Evolutionary conservation across 2,329 filamentous ascomycete genomes (phyloP).

Genomic region (Fusarium bulbicola): DNA sequence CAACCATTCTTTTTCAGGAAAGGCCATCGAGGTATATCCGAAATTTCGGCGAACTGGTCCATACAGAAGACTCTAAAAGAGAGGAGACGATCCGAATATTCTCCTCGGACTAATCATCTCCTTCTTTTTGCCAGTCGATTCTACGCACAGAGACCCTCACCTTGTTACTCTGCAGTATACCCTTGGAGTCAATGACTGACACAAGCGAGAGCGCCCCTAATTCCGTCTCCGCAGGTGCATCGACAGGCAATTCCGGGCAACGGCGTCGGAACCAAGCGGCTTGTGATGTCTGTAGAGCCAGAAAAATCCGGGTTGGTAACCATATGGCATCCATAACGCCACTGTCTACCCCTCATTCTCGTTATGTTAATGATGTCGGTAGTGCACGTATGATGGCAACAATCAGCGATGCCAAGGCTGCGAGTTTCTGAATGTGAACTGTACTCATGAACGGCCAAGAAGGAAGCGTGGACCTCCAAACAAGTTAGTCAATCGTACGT

Average conservation of each 20-base stretch:
- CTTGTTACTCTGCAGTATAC: neutral
- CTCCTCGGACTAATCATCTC: constrained; percentile 22
- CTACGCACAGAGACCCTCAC: too few species aligned
- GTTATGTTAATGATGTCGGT: neutral
- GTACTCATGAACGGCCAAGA: constrained; percentile 32
- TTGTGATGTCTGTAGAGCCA: constrained; percentile 38
- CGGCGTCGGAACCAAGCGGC: constrained; percentile 33
- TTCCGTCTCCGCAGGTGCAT: neutral
- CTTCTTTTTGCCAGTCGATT: neutral
- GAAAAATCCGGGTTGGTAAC: constrained; percentile 34
- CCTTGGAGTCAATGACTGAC: neutral
- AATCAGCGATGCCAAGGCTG: constrained; percentile 29
- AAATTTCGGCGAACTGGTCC: constrained; percentile 32
- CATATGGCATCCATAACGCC: neutral
- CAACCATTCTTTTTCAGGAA: neutral
- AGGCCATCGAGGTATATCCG: constrained; percentile 20
- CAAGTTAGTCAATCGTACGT: neutral
- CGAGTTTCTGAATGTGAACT: constrained; percentile 25
- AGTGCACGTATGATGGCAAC: constrained; percentile 31
- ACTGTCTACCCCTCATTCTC: neutral
- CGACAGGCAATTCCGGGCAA: neutral
- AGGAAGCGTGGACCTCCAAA: constrained; percentile 39
- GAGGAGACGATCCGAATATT: constrained; percentile 32
- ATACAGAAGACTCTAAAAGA: neutral
- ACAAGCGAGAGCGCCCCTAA: neutral